These are phyloP conservation scores for Echria macrotheca DNA, from an alignment of 495 filamentous ascomycete species.

Conservation along the genomic window DNA sequence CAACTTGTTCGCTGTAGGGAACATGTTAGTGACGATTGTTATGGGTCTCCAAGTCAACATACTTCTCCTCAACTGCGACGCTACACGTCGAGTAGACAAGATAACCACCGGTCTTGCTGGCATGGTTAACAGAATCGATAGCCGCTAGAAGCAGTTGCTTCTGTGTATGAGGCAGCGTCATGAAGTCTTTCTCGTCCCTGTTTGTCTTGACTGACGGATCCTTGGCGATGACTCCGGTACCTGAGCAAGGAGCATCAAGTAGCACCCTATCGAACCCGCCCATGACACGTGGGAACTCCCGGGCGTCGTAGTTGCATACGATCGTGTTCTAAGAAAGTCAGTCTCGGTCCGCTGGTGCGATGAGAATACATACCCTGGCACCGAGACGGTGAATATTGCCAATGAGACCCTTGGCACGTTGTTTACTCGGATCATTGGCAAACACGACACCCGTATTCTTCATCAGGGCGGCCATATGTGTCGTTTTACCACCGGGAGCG, in stretches of 20 bases:
- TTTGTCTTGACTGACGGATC: conserved; percentile 94
- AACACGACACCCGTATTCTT: conserved; percentile 96
- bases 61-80: conserved; percentile 32
- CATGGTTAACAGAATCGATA: conserved; percentile 78
- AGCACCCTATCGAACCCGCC: conserved; percentile 76
- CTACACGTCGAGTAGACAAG: conserved; percentile 87
- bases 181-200: conserved; percentile 91
- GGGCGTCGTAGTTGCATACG: conserved; percentile 89
- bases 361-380: conserved; percentile 44
- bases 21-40: conserved; percentile 62
- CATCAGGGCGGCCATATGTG: conserved; percentile 94
- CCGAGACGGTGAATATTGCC: conserved; percentile 97
- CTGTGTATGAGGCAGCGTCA: conserved; percentile 84
- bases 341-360: not conserved
- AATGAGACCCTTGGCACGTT: conserved; percentile 90
- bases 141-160: conserved; percentile 89
- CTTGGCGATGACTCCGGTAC: conserved; percentile 80
- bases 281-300: conserved; percentile 87
- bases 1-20: conserved; percentile 86
- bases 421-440: conserved; percentile 92
- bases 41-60: conserved; percentile 1
- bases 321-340: conserved; percentile 58
- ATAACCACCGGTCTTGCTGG: conserved; percentile 77
- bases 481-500: conserved; percentile 95
- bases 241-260: conserved; percentile 42